Percentiles rank a stretch among this genome's conserved stretches.
Conservation (phyloP, 192 early-diverging fungal species). For the Phlyctochytrium arcticum region DNA sequence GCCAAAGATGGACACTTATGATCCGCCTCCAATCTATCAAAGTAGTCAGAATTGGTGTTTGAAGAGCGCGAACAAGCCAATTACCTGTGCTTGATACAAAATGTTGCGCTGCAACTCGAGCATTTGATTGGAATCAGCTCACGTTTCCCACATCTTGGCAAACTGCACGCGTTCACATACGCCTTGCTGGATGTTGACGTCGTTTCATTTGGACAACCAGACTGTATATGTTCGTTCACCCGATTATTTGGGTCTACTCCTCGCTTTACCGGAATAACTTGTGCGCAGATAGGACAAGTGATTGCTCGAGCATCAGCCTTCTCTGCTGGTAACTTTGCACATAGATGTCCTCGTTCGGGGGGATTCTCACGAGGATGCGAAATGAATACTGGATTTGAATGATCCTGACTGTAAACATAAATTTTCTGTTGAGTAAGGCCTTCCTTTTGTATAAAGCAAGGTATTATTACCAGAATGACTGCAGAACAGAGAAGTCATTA, state of each 20-base stretch:
- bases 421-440: too few relatives aligned
- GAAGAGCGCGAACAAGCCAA: background rate
- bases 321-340: background rate
- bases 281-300: conserved; percentile 63
- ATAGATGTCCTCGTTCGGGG: conserved; percentile 1
- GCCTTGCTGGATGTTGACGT: conserved; percentile 46
- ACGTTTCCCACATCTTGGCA: conserved; percentile 60
- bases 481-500: background rate
- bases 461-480: background rate
- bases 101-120: conserved; percentile 56
- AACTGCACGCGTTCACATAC: conserved; percentile 56
- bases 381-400: background rate
- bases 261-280: conserved; percentile 64
- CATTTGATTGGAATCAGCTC: conserved; percentile 67
- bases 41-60: background rate
- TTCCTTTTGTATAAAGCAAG: too few relatives aligned
- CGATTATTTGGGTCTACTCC: conserved; percentile 71
- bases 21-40: background rate
- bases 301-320: conserved; percentile 47
- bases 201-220: conserved; percentile 49
- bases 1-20: too few relatives aligned
- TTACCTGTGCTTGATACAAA: conserved; percentile 77
- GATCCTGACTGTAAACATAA: background rate
- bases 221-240: conserved; percentile 65
- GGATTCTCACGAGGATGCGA: background rate